phyloP scores from a whole-genome alignment of 139 green algal species.

The Chlamydomonas schloesseri region DNA sequence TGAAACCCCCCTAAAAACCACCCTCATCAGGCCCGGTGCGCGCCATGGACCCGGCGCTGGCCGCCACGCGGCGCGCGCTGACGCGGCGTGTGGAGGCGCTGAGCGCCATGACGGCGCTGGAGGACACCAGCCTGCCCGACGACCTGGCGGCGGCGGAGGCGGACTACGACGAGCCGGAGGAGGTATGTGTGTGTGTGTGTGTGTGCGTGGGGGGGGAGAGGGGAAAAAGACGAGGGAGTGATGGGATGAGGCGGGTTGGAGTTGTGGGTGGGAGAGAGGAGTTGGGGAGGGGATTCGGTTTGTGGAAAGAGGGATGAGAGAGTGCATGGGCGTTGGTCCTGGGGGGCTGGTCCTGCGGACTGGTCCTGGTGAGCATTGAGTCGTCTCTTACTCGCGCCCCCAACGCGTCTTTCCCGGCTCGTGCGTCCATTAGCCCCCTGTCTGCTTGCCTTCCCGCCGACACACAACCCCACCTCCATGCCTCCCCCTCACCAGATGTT shows the following conservation, averaged over 20 bases:
- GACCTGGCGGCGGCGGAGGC: slow-evolving; percentile 61
- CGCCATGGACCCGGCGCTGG: slow-evolving; percentile 23
- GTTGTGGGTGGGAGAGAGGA: not conserved
- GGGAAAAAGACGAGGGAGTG: too few relatives aligned
- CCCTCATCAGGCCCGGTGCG: slow-evolving; percentile 22
- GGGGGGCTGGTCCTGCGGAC: too few relatives aligned
- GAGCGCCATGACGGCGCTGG: slow-evolving; percentile 13
- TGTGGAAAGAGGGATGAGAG: too few relatives aligned
- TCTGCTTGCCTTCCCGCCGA: too few relatives aligned
- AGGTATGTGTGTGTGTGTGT: slow-evolving; percentile 15
- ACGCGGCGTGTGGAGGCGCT: not conserved
- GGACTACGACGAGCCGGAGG: slow-evolving; percentile 67
- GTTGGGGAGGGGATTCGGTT: not conserved
- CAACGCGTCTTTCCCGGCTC: too few relatives aligned
- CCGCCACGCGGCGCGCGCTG: slow-evolving; percentile 32
- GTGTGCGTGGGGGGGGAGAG: not conserved
- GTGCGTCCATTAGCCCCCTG: too few relatives aligned
- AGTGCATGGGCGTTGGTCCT: too few relatives aligned
- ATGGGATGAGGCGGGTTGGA: not conserved
- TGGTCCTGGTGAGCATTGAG: too few relatives aligned
- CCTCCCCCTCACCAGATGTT: too few relatives aligned
- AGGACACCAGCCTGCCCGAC: slow-evolving; percentile 46
- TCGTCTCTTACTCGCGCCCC: too few relatives aligned
- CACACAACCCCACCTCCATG: too few relatives aligned
- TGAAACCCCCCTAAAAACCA: not conserved